Conservation (phyloP, 495 filamentous ascomycete genomes). For the Sordaria brevicollis region DNA sequence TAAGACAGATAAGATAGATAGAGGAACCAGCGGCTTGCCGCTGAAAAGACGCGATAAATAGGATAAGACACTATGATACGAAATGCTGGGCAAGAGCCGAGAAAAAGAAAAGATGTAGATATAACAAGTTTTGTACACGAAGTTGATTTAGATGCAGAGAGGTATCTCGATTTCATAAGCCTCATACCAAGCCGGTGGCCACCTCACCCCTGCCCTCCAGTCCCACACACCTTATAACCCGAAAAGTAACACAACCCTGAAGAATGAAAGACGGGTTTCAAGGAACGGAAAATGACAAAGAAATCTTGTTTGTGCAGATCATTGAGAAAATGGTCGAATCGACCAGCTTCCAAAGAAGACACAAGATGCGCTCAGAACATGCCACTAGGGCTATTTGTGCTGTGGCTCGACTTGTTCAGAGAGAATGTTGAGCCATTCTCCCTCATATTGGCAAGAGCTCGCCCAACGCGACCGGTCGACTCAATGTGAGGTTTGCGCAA, state of each 20-base stretch:
- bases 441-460: slow-evolving; percentile 29
- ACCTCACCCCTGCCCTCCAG: background rate
- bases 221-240: background rate
- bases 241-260: slow-evolving; percentile 8
- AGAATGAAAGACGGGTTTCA: slow-evolving; percentile 10
- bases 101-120: slow-evolving; percentile 3
- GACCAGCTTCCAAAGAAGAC: slow-evolving; percentile 1
- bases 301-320: slow-evolving; percentile 3
- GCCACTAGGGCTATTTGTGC: slow-evolving; percentile 28
- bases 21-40: background rate
- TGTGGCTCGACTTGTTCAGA: slow-evolving; percentile 18
- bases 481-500: slow-evolving; percentile 37
- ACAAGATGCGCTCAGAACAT: slow-evolving; percentile 27
- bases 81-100: background rate
- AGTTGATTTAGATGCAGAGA: slow-evolving; percentile 4
- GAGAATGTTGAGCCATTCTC: slow-evolving; percentile 29
- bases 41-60: background rate
- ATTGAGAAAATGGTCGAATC: background rate
- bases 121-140: background rate
- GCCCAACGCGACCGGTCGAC: slow-evolving; percentile 34
- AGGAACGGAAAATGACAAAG: slow-evolving; percentile 9
- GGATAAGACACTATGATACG: background rate
- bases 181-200: slow-evolving; percentile 5
- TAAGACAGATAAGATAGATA: background rate
- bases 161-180: slow-evolving; percentile 26